Evolutionary conservation across 192 early-diverging fungal genomes (phyloP).

Genomic region (Tieghemiomyces parasiticus): DNA sequence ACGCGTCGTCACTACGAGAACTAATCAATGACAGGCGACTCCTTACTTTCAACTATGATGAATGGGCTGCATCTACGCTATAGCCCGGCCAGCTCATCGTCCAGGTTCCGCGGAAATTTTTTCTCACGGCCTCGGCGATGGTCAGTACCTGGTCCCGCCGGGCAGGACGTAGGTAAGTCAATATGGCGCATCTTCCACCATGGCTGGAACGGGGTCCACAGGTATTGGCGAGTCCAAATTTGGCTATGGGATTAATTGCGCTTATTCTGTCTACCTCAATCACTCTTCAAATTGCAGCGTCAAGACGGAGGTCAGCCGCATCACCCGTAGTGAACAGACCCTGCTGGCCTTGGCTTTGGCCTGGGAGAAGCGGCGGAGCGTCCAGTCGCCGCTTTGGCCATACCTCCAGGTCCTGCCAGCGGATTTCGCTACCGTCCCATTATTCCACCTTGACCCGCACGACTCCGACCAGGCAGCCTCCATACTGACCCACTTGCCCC

Average conservation of each 20-base stretch:
- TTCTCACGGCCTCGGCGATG: too few relatives aligned
- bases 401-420: conserved; percentile 1
- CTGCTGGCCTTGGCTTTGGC: conserved; percentile 3
- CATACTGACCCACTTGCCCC: not conserved
- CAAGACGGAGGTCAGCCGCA: not conserved
- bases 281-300: not conserved
- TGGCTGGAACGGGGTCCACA: not conserved
- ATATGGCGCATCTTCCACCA: not conserved
- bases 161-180: not conserved
- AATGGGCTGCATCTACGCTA: not conserved
- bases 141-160: too few relatives aligned
- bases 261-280: not conserved
- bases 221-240: not conserved
- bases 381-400: conserved; percentile 3
- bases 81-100: not conserved
- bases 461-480: not conserved
- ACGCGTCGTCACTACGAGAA: not conserved
- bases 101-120: too few relatives aligned
- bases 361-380: not conserved
- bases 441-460: not conserved
- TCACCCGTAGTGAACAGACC: not conserved
- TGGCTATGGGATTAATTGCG: not conserved
- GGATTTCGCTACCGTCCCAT: not conserved
- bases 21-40: not conserved
- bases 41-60: not conserved